Evolutionary conservation across 1,284 basidiomycete species (phyloP).

Genomic region (Cryptococcus deneoformans): DNA sequence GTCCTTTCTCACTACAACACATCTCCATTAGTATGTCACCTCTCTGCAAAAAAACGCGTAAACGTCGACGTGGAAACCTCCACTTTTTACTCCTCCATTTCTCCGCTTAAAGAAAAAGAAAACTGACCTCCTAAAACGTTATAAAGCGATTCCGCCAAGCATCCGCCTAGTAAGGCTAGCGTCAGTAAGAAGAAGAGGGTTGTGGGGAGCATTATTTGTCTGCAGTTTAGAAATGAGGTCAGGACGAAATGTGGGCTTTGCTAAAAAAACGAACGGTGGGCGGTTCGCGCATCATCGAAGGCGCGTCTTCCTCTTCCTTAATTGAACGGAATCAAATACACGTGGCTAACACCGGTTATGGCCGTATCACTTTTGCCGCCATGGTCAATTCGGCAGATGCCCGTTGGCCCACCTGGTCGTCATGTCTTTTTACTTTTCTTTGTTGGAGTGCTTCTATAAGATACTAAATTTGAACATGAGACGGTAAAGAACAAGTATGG

Average conservation of each 20-base stretch:
- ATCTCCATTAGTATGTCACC: constrained; percentile 3
- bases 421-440: not conserved
- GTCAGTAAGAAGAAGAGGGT: constrained; percentile 27
- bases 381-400: not conserved
- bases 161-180: constrained; percentile 33
- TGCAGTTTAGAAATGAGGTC: too few species aligned
- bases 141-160: constrained; percentile 46
- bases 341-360: not conserved
- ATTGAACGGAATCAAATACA: not conserved
- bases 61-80: constrained; percentile 19
- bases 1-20: constrained; percentile 62
- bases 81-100: not conserved
- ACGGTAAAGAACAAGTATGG: not conserved
- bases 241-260: too few species aligned
- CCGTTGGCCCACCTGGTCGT: not conserved
- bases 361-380: not conserved
- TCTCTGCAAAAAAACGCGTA: not conserved
- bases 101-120: too few species aligned
- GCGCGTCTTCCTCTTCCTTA: too few species aligned
- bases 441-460: not conserved
- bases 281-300: too few species aligned
- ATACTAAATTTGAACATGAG: not conserved
- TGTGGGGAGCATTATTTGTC: constrained; percentile 26
- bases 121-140: constrained; percentile 47
- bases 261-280: too few species aligned